These are phyloP conservation scores for Coemansia sp. DNA, from an alignment of 192 early-diverging fungal genomes.

Conservation along the genomic window DNA sequence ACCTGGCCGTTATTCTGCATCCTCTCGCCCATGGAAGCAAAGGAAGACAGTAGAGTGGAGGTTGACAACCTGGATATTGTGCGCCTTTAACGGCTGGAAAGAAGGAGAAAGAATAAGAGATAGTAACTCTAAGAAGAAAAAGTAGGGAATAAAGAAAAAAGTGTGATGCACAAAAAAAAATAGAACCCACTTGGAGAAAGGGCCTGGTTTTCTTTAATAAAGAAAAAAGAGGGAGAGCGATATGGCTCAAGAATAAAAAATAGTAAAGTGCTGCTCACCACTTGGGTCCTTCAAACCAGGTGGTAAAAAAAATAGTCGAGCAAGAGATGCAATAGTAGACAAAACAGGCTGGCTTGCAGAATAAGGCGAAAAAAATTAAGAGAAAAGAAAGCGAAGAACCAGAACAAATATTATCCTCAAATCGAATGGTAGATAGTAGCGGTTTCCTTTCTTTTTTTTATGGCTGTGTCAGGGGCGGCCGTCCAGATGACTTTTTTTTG, in stretches of 20 bases:
- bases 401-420: no score
- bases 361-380: background rate
- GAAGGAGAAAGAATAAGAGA: background rate
- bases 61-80: slow-evolving; percentile 3
- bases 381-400: background rate
- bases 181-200: background rate
- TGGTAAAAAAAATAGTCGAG: background rate
- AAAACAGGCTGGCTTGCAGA: slow-evolving; percentile 7
- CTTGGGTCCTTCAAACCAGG: slow-evolving; percentile 1
- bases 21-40: slow-evolving; percentile 11
- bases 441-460: no score
- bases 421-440: no score
- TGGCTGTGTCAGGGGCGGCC: no score
- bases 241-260: slow-evolving; percentile 2
- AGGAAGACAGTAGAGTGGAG: slow-evolving; percentile 9
- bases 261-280: slow-evolving; percentile 7
- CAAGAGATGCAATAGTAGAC: slow-evolving; percentile 8
- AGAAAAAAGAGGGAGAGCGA: background rate
- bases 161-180: background rate
- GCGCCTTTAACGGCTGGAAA: background rate
- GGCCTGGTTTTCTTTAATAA: slow-evolving; percentile 2
- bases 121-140: background rate
- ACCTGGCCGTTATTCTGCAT: slow-evolving; percentile 53
- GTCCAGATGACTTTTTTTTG: no score
- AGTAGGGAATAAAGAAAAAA: slow-evolving; percentile 1